Evolutionary conservation across 2,329 filamentous ascomycete species (phyloP), one percentile per base, ranked within the genome.

Genomic region (Calycina herbarum): DNA sequence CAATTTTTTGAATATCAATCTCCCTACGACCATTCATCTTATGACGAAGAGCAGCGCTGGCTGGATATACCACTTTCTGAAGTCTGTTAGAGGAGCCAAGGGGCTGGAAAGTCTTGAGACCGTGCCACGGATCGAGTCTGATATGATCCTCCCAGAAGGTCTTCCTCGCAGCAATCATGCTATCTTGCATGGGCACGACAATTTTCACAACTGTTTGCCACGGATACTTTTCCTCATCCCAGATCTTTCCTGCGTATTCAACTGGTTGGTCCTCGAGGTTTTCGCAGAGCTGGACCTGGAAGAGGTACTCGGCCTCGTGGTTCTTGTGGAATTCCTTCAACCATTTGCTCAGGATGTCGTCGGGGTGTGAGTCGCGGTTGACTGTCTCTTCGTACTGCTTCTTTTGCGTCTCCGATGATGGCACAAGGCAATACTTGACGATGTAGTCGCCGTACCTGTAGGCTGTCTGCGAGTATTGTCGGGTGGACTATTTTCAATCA

Each of bases 371-470:
- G 5, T 78, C 73, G 2, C 75, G 74, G 45, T 78, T 77, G 42
- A 79, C 75, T 0, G 73, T 77, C 64, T 82, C 76, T 20, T 77
- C 75, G 45, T 76, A 75, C 1, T 79, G 74, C 61, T 78, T 78
- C 59, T 75, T 76, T 69, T 82, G 79, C 1, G 75, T 79, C 4
- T 78, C 74, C 2, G 73, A 73, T 15, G 74, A 77, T 0, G 81
- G 82, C 5, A 81, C 77, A 33, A 83, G 76, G 62, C 77, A 77
- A 67, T 82, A 82, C 67, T 83, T 84, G 61, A 78, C 76, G 1
- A 83, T 77, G 65, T 81, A 81, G 61, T 80, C 76, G 24, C 81
- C 81, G 66, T 80, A 83, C 27, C 79, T 79, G 69, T 82, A 82
- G 0, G 82, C 79, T 15, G 77, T 79, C 70, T 83, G 81, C 0